Conservation (phyloP, 768 basidiomycete genomes). For the Pleurotus platypus region DNA sequence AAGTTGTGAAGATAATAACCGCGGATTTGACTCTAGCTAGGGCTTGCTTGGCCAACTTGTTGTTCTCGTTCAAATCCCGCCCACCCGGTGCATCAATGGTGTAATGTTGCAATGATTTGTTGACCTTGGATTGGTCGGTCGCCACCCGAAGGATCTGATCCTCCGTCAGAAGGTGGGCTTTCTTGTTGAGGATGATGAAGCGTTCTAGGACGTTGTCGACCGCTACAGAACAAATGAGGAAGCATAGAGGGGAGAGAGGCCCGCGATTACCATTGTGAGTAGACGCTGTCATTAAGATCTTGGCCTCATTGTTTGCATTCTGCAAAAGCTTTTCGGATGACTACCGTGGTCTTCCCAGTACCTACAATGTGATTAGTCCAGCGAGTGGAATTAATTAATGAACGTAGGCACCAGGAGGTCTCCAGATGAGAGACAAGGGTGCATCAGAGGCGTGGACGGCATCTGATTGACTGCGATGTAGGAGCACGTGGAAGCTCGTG, state of each 20-base stretch:
- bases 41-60: conserved; percentile 51
- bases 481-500: too few relatives aligned
- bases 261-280: conserved; percentile 55
- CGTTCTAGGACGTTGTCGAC: conserved; percentile 70
- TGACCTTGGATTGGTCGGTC: background rate
- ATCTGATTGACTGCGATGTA: conserved; percentile 45
- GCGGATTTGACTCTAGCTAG: conserved; percentile 55
- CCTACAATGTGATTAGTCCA: conserved; percentile 29
- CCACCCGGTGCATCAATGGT: conserved; percentile 62
- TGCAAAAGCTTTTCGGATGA: conserved; percentile 46
- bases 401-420: conserved; percentile 49
- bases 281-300: conserved; percentile 68
- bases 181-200: conserved; percentile 47
- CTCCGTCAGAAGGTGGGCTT: conserved; percentile 39
- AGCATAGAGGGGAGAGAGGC: too few relatives aligned
- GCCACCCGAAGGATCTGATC: conserved; percentile 36
- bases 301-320: conserved; percentile 25
- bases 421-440: conserved; percentile 60
- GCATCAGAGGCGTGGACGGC: conserved; percentile 45
- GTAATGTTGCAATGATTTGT: conserved; percentile 34
- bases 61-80: conserved; percentile 65
- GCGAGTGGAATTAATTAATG: too few relatives aligned
- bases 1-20: conserved; percentile 61
- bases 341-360: conserved; percentile 71
- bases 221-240: conserved; percentile 29